Conservation (phyloP, 2,329 filamentous ascomycete genomes). For the Neodidymelliopsis sp. region DNA sequence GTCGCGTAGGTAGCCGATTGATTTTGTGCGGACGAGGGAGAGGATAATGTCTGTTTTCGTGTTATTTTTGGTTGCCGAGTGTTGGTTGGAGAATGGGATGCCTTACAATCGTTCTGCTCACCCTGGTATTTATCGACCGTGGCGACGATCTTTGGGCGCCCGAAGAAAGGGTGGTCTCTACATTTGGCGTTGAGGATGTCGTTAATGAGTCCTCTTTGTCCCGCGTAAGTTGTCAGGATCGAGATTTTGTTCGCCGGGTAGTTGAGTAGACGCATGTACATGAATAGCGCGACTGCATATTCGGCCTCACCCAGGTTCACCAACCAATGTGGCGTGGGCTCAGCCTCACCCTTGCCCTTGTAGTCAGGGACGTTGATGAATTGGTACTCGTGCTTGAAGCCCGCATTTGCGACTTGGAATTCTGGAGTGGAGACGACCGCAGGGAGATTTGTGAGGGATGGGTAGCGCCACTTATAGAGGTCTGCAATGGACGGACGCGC, state of each 20-base stretch:
- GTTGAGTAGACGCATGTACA: slow-evolving; percentile 96
- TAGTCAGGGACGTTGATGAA: slow-evolving; percentile 97
- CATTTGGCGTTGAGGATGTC: slow-evolving; percentile 88
- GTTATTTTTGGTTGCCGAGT: no score
- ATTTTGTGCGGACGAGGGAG: slow-evolving; percentile 86
- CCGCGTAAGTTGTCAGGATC: slow-evolving; percentile 92
- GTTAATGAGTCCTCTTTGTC: slow-evolving; percentile 84
- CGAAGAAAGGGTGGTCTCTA: slow-evolving; percentile 82
- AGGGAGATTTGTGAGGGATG: slow-evolving; percentile 78
- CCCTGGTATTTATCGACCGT: slow-evolving; percentile 99
- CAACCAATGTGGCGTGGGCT: slow-evolving; percentile 92
- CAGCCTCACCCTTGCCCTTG: slow-evolving; percentile 85
- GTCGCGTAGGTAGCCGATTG: slow-evolving; percentile 91
- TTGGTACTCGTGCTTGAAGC: slow-evolving; percentile 93
- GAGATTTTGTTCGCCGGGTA: slow-evolving; percentile 86
- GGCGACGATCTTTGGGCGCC: slow-evolving; percentile 85
- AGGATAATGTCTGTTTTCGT: slow-evolving; percentile 80
- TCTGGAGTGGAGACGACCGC: slow-evolving; percentile 72
- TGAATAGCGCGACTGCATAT: slow-evolving; percentile 92
- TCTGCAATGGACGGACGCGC: slow-evolving; percentile 85
- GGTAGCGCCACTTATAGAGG: slow-evolving; percentile 94
- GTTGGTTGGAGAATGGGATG: neutral
- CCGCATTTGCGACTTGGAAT: slow-evolving; percentile 84
- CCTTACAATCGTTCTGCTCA: slow-evolving; percentile 97
- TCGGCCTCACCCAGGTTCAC: slow-evolving; percentile 97